Evolutionary conservation across 1,139 yeast species (phyloP).

Genomic region (Magnusiomyces suaveolens): DNA sequence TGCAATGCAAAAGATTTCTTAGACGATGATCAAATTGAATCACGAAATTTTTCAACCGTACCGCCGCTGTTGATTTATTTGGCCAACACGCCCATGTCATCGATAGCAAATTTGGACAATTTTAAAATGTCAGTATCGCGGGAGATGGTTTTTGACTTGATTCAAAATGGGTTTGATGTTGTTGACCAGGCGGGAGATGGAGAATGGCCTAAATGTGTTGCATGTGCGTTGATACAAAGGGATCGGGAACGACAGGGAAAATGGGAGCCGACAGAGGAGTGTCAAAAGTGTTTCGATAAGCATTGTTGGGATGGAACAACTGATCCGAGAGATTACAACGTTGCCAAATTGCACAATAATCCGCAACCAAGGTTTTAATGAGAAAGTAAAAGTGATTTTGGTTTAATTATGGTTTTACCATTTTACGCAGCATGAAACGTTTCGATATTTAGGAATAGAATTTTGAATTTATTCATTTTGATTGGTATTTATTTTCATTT

Average conservation of each 20-base stretch:
- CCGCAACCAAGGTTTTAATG: not conserved
- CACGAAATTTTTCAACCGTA: constrained; percentile 23
- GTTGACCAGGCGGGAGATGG: constrained; percentile 51
- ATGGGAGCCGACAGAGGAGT: constrained; percentile 58
- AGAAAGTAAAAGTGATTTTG: not conserved
- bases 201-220: constrained; percentile 73
- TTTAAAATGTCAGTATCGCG: constrained; percentile 56
- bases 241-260: constrained; percentile 60
- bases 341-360: constrained; percentile 7
- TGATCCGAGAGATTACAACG: constrained; percentile 11
- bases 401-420: not conserved
- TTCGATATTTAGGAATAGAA: too few species aligned
- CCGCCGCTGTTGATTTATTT: constrained; percentile 76
- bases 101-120: constrained; percentile 64
- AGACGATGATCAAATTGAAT: constrained; percentile 10
- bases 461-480: too few species aligned
- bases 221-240: constrained; percentile 83
- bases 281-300: constrained; percentile 58
- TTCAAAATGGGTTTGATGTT: constrained; percentile 75
- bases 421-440: too few species aligned
- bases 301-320: constrained; percentile 78
- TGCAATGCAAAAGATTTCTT: constrained; percentile 66
- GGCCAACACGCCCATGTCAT: constrained; percentile 67
- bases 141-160: constrained; percentile 52
- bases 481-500: too few species aligned